A percentile compares a stretch with the other conserved stretches of the same genome.
phyloP scores from a whole-genome alignment of 768 basidiomycete genomes.

The Tulasnella sp. region DNA sequence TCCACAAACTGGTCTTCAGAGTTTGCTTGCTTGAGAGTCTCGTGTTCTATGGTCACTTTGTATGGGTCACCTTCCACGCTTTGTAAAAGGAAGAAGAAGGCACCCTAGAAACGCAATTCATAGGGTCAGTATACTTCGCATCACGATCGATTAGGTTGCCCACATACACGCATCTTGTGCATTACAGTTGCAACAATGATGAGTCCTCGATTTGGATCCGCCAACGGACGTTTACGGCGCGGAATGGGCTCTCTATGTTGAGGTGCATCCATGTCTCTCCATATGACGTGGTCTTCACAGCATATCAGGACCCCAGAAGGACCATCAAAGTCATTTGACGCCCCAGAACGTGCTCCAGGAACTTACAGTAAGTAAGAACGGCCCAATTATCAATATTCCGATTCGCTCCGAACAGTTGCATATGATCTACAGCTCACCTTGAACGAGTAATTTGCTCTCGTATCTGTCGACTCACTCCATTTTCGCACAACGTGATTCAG shows the following conservation, averaged over 20 bases:
- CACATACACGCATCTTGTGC: conserved; percentile 98
- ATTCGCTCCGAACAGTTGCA: conserved; percentile 20
- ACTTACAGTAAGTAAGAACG: conserved; percentile 33
- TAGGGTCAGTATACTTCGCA: conserved; percentile 11
- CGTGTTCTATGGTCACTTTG: conserved; percentile 97
- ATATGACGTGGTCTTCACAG: conserved; percentile 96
- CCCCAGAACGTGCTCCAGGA: conserved; percentile 89
- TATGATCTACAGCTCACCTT: no score
- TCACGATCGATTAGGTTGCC: not conserved
- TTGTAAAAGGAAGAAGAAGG: conserved; percentile 98
- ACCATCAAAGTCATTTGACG: conserved; percentile 86
- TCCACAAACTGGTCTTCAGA: conserved; percentile 53
- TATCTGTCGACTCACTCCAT: conserved; percentile 96
- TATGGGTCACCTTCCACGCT: conserved; percentile 94
- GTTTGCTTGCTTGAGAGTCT: conserved; percentile 24
- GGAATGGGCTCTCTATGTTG: conserved; percentile 96
- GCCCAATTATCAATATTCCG: no score
- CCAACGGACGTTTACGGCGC: conserved; percentile 73
- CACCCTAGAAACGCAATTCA: conserved; percentile 71
- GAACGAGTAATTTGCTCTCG: conserved; percentile 90
- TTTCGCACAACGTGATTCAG: conserved; percentile 97
- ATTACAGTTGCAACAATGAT: conserved; percentile 92
- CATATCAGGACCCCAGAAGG: conserved; percentile 98
- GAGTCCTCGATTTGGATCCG: conserved; percentile 68
- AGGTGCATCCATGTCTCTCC: conserved; percentile 83